Base-by-base conservation (phyloP, 1,284 basidiomycete species). In the Ceratobasidium sp. region DNA sequence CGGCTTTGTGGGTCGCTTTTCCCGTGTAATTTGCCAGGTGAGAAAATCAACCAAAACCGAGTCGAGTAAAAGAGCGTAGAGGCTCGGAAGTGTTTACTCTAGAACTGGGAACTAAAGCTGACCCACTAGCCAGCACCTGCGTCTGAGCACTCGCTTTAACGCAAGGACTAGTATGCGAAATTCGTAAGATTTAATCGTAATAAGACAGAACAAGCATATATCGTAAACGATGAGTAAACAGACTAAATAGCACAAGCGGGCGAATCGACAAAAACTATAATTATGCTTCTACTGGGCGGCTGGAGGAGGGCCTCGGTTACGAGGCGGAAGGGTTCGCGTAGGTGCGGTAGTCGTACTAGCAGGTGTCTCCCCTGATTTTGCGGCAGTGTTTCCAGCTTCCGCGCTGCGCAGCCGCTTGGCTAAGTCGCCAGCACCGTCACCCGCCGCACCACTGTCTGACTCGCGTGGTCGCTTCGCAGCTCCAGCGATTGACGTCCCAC, bases 381-480 rank as follows among this genome's bases (percentile, higher is more conserved):
- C 50, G 6, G 50, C 14, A 21, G 64, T 4, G 32, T 67, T 55
- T 30, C 48, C 34, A 30, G 64, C 23, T 36, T 67, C 64, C 21
- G 64, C 64, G 23, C 64, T 67, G 14, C 64, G 32, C 50, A 67
- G 28, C 4, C 64, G 64, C 26, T 67, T 67, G 50, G 64, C 64
- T 48, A 67, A 55, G 34, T 67, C 64, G 30, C 64, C 30, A 32
- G 48, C 36, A 41, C 50, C 64, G 16, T 55, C 64, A 4, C 46
- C 50, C 1, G 30, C 50, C 1, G 50, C 50, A 6, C 30, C 53
- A 36, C 50, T 50, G 14, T 67, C 64, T 12, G 50, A 67, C 26
- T 67, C 64, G 50, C 64, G 64, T 21, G 73, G 73, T 28, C 73
- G 69, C 26, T 74, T 74, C 14, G 73, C 73, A 43, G 73, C 73